Conservation (phyloP, 805 yeast genomes). For the Candida michaelii region DNA sequence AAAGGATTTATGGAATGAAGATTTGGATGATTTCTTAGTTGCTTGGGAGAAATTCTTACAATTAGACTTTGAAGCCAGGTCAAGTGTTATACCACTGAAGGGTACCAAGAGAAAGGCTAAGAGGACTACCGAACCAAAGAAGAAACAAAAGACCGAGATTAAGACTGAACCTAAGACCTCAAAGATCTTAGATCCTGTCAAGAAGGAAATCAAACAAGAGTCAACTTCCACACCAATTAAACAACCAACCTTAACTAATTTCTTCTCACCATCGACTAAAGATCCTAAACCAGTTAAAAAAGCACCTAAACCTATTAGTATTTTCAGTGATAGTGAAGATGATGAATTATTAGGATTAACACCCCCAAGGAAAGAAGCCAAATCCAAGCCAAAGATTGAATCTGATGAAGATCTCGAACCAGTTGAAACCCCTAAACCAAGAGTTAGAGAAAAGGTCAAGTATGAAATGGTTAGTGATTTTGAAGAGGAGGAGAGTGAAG, state of each 20-base stretch:
- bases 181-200: neutral
- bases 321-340: constrained; percentile 36
- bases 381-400: constrained; percentile 2
- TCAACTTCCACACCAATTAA: constrained; percentile 7
- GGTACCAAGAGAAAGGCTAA: constrained; percentile 41
- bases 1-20: constrained; percentile 85
- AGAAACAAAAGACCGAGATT: constrained; percentile 14
- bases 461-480: constrained; percentile 13
- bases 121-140: constrained; percentile 16
- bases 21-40: constrained; percentile 69
- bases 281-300: constrained; percentile 3
- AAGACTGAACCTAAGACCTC: constrained; percentile 2
- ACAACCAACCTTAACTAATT: constrained; percentile 18
- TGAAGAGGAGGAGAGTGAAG: constrained; percentile 11
- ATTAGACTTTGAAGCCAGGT: constrained; percentile 62
- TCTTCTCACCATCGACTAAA: constrained; percentile 18
- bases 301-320: constrained; percentile 15
- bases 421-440: neutral
- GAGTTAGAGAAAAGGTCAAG: neutral
- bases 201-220: neutral
- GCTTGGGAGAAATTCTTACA: constrained; percentile 68
- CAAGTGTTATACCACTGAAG: constrained; percentile 45
- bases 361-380: constrained; percentile 7
- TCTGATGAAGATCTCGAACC: constrained; percentile 19
- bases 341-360: constrained; percentile 26